Evolutionary conservation across 2,329 filamentous ascomycete genomes (phyloP), one percentile per base, ranked within the genome.

Genomic region (Chrysosporium keratinophilum): DNA sequence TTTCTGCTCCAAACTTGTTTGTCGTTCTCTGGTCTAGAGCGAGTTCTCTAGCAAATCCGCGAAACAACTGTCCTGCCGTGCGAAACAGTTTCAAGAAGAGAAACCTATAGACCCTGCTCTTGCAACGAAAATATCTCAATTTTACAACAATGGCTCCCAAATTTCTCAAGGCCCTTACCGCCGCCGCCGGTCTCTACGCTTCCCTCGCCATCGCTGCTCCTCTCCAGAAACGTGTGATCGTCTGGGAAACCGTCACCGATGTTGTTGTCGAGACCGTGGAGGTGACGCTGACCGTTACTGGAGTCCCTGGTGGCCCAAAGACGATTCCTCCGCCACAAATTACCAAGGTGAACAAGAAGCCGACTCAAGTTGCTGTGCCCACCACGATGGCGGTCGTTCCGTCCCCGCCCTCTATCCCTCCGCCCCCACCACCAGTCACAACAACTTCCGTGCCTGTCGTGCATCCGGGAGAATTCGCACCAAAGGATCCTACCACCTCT

Each of bases 301-400:
- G 80, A 60, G 73, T 73, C 19, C 74, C 78, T 20, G 56, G 52
- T 49, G 74, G 79, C 31, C 66, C 73, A 50, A 68, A 70, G 55
- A 74, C 75, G 14, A 72, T 69, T 43, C 61, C 62, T 46, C 68
- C 67, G 28, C 65, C 67, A n/a, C 40, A 28, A 34, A 28, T 53
- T 43, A 53, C 54, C 15, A 33, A 35, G 7, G 10, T 39, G 6
- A 37, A 11, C 61, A 59, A 35, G 63, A 65, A 17, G 59, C 64
- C 39, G 61, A 63, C 12, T 57, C 76, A 5, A 74, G 72, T 15
- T 70, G n/a, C n/a, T n/a, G 71, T 35, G 64, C 68, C 42, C 71
- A 77, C 12, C 74, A 75, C 40, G 70, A 75, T 1, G 82, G 82
- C n/a, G 71, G 77, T 45, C 9, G 31, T 40, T 28, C 20, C 47